Percentiles rank a stretch among this genome's conserved stretches.
phyloP scores from a whole-genome alignment of 495 filamentous ascomycete species.

The Penicillium steckii region DNA sequence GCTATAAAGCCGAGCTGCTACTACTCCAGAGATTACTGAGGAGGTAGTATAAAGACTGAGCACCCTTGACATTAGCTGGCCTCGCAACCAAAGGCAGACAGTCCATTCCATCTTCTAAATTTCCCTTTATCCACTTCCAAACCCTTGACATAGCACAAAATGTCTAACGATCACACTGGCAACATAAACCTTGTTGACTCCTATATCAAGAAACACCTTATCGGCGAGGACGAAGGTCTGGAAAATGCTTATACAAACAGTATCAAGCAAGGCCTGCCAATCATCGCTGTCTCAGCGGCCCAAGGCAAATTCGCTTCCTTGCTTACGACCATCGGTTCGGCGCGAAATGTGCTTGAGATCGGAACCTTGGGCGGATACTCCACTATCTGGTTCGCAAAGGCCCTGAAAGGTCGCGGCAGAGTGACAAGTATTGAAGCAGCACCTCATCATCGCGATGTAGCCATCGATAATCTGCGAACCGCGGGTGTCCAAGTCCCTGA shows the following conservation, averaged over 20 bases:
- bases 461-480: constrained; percentile 39
- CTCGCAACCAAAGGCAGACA: no score
- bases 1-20: neutral
- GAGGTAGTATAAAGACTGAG: no score
- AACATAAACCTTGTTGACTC: neutral
- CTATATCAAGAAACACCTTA: constrained; percentile 1
- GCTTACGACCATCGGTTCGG: constrained; percentile 29
- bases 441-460: constrained; percentile 37
- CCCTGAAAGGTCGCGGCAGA: constrained; percentile 27
- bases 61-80: no score
- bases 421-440: constrained; percentile 49
- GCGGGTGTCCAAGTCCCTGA: constrained; percentile 19
- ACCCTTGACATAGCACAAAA: no score
- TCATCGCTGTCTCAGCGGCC: constrained; percentile 36
- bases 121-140: no score
- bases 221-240: neutral
- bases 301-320: constrained; percentile 46
- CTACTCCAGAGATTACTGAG: no score
- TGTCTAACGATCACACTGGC: neutral
- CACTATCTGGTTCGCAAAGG: constrained; percentile 48
- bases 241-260: constrained; percentile 5
- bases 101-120: no score
- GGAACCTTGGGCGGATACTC: constrained; percentile 54
- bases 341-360: constrained; percentile 47
- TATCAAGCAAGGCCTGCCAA: constrained; percentile 3